These are phyloP conservation scores for Melastoma malabathricum DNA, from an alignment of 345 rosid genomes.

Conservation along the genomic window DNA sequence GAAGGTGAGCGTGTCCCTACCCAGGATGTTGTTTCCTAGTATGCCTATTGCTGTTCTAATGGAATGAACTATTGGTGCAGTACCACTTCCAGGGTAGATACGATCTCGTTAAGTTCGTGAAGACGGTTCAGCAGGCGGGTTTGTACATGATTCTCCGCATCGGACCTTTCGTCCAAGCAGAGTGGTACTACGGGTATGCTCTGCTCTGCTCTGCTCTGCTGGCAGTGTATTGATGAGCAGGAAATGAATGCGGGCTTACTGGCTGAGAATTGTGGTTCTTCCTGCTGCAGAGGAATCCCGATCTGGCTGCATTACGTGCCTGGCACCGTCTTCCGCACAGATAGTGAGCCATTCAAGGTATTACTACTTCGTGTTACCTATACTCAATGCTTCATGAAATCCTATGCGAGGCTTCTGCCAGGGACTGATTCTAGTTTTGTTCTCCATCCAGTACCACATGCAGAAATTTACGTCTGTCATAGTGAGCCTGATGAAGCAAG, in stretches of 20 bases:
- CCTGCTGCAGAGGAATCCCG: slow-evolving; percentile 58
- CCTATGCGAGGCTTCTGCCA: neutral
- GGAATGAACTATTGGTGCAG: slow-evolving; percentile 14
- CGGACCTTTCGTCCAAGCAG: slow-evolving; percentile 92
- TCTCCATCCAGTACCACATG: slow-evolving; percentile 54
- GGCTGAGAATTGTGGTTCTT: neutral
- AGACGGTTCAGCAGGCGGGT: slow-evolving; percentile 72
- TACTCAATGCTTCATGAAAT: neutral
- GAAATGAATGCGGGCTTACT: neutral
- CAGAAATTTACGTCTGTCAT: slow-evolving; percentile 59
- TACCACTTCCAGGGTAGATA: slow-evolving; percentile 72
- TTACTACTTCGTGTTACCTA: neutral
- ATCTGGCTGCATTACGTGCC: slow-evolving; percentile 88
- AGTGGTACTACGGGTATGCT: slow-evolving; percentile 79
- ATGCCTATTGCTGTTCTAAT: neutral
- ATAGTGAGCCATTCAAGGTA: slow-evolving; percentile 80
- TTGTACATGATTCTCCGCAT: slow-evolving; percentile 91
- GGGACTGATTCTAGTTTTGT: slow-evolving; percentile 9
- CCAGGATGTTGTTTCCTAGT: too few relatives aligned
- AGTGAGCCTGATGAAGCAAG: slow-evolving; percentile 68
- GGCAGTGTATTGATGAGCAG: neutral
- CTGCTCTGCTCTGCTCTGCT: slow-evolving; percentile 1
- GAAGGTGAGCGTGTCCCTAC: slow-evolving; percentile 50
- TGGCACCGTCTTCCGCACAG: slow-evolving; percentile 72
- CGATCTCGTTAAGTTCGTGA: slow-evolving; percentile 80